phyloP scores from a whole-genome alignment of 2,329 filamentous ascomycete genomes.

The Ophiocordyceps camponoti-saundersi region DNA sequence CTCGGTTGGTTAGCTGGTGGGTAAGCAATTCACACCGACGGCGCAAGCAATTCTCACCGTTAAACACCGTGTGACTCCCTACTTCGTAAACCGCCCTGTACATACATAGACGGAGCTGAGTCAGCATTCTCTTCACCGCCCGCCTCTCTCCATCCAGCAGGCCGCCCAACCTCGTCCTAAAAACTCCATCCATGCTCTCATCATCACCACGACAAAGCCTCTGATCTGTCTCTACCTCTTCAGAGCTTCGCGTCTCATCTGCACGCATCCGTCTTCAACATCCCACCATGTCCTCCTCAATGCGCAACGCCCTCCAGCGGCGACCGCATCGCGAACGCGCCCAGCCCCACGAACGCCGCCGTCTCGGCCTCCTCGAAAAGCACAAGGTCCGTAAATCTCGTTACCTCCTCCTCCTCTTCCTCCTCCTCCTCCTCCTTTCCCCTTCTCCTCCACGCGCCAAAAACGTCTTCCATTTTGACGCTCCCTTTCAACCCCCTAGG shows the following conservation, averaged over 20 bases:
- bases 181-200: background rate
- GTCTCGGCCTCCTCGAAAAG: conserved; percentile 88
- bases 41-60: too few species aligned
- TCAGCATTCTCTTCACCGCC: background rate
- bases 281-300: conserved; percentile 30
- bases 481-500: conserved; percentile 16
- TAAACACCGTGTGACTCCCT: background rate
- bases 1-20: too few species aligned
- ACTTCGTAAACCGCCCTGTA: background rate
- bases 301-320: conserved; percentile 52
- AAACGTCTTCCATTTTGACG: background rate
- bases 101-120: background rate
- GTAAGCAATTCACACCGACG: too few species aligned
- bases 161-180: background rate
- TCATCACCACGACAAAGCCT: background rate
- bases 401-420: background rate
- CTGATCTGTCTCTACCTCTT: background rate
- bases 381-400: conserved; percentile 63
- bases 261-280: background rate
- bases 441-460: conserved; percentile 1
- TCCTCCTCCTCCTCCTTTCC: background rate
- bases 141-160: too few species aligned
- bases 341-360: conserved; percentile 66
- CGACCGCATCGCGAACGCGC: conserved; percentile 82
- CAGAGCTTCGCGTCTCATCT: background rate